Percentiles rank a stretch among this genome's conserved stretches.
These are phyloP conservation scores for Teratosphaeria zuluensis DNA, from an alignment of 2,329 filamentous ascomycete species.

Conservation along the genomic window DNA sequence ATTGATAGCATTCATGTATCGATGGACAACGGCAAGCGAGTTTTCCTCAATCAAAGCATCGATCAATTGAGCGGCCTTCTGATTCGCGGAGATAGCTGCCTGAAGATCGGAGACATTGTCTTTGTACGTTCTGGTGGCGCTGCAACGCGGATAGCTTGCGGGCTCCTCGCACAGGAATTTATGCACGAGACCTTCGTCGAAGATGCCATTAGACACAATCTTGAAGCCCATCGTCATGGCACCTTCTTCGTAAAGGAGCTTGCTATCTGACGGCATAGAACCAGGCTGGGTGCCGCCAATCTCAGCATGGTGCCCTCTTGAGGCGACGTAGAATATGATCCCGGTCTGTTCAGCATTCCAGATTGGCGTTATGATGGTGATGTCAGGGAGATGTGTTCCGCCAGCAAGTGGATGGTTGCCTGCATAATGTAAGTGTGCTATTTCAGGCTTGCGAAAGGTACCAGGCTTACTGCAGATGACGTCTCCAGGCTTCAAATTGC, in stretches of 20 bases:
- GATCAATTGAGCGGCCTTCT: conserved; percentile 28
- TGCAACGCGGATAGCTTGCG: conserved; percentile 38
- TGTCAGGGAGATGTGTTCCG: conserved; percentile 33
- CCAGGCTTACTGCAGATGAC: conserved; percentile 24
- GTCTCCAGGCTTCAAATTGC: conserved; percentile 30
- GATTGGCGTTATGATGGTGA: conserved; percentile 35
- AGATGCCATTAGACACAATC: background rate
- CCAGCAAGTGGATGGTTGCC: conserved; percentile 31
- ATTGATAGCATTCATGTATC: conserved; percentile 34
- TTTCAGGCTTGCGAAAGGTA: too few relatives aligned
- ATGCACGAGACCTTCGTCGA: conserved; percentile 19
- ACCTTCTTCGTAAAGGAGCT: conserved; percentile 37
- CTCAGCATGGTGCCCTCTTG: conserved; percentile 32
- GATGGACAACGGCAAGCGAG: conserved; percentile 26
- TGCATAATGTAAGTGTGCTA: too few relatives aligned
- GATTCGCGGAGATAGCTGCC: conserved; percentile 27
- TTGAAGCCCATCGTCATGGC: conserved; percentile 16
- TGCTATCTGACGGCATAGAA: conserved; percentile 35
- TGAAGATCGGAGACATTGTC: conserved; percentile 30
- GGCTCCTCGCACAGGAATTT: conserved; percentile 55
- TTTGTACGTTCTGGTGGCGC: conserved; percentile 21
- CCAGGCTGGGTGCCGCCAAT: conserved; percentile 32
- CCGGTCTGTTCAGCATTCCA: conserved; percentile 19
- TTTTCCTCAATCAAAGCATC: conserved; percentile 28
- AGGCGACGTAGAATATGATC: conserved; percentile 32